A percentile compares a stretch with the other conserved stretches of the same genome.
These are phyloP conservation scores for Scytalidium sp. DNA, from an alignment of 2,329 filamentous ascomycete genomes.

Conservation along the genomic window DNA sequence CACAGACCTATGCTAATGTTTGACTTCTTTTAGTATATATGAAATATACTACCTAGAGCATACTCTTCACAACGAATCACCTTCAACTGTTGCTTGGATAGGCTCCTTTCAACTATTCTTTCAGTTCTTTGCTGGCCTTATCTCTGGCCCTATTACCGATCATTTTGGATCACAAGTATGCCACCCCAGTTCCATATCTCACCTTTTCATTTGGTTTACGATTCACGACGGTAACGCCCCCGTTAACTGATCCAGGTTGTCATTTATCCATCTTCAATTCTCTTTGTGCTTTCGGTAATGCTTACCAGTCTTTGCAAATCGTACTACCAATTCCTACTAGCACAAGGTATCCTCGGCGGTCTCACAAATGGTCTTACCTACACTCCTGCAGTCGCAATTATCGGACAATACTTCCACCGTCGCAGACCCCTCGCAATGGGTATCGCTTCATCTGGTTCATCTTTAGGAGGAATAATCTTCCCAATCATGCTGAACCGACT, in stretches of 20 bases:
- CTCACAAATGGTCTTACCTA: conserved; percentile 36
- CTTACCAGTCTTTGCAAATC: conserved; percentile 53
- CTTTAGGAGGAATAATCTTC: conserved; percentile 51
- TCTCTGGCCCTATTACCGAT: conserved; percentile 61
- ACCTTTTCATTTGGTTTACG: too few species aligned
- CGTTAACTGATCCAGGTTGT: conserved; percentile 21
- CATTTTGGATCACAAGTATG: conserved; percentile 53
- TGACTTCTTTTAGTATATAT: background rate
- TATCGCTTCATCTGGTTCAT: conserved; percentile 36
- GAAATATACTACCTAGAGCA: conserved; percentile 52
- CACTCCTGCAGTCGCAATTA: conserved; percentile 37
- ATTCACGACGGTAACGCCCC: too few species aligned
- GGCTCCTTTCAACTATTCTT: conserved; percentile 50
- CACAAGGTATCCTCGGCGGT: conserved; percentile 40
- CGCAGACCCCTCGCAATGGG: conserved; percentile 42
- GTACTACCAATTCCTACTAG: conserved; percentile 49
- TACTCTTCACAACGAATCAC: conserved; percentile 41
- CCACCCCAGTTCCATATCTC: conserved; percentile 3
- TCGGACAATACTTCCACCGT: conserved; percentile 42
- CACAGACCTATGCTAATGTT: too few species aligned
- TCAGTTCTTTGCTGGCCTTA: conserved; percentile 46
- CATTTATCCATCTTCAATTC: conserved; percentile 34
- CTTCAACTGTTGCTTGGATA: conserved; percentile 57
- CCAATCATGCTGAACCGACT: conserved; percentile 56
- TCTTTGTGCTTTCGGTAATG: conserved; percentile 59